phyloP scores from a whole-genome alignment of 768 basidiomycete species.

The Tylopilus vinaceipallidus region DNA sequence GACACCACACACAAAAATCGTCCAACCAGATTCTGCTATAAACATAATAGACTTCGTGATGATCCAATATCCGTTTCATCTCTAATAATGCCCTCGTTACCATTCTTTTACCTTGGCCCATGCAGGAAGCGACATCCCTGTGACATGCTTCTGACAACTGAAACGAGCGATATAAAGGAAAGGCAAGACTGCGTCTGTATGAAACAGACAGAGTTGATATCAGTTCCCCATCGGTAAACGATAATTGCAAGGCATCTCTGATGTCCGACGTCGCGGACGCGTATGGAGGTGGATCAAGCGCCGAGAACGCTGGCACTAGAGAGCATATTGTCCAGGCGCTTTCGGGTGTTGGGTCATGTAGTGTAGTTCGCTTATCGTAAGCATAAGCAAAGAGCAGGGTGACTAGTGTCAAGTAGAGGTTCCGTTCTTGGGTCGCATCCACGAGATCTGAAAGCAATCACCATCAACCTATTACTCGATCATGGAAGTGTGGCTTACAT shows the following conservation, averaged over 20 bases:
- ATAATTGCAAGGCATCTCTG: constrained; percentile 1
- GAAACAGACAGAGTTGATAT: constrained; percentile 52
- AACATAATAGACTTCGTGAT: constrained; percentile 85
- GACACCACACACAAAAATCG: constrained; percentile 82
- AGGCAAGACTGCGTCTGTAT: constrained; percentile 72
- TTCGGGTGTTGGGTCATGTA: constrained; percentile 79
- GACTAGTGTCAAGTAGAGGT: constrained; percentile 66
- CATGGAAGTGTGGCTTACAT: constrained; percentile 36
- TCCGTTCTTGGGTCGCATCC: constrained; percentile 51
- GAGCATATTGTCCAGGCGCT: constrained; percentile 83
- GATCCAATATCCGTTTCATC: constrained; percentile 72
- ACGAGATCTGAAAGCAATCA: constrained; percentile 53
- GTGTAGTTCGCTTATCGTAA: constrained; percentile 78
- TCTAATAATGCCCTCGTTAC: constrained; percentile 67
- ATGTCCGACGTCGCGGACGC: constrained; percentile 14
- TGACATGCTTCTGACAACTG: constrained; percentile 67
- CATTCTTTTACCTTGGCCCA: constrained; percentile 59
- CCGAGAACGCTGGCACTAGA: constrained; percentile 77
- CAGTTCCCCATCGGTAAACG: constrained; percentile 48
- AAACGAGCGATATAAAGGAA: constrained; percentile 81
- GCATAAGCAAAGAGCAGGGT: constrained; percentile 76
- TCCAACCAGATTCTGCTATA: constrained; percentile 87
- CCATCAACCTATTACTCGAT: background rate
- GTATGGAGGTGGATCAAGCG: constrained; percentile 71
- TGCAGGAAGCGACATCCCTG: constrained; percentile 56